Conservation (phyloP, 2,329 filamentous ascomycete genomes). For the Fusarium floridanum region DNA sequence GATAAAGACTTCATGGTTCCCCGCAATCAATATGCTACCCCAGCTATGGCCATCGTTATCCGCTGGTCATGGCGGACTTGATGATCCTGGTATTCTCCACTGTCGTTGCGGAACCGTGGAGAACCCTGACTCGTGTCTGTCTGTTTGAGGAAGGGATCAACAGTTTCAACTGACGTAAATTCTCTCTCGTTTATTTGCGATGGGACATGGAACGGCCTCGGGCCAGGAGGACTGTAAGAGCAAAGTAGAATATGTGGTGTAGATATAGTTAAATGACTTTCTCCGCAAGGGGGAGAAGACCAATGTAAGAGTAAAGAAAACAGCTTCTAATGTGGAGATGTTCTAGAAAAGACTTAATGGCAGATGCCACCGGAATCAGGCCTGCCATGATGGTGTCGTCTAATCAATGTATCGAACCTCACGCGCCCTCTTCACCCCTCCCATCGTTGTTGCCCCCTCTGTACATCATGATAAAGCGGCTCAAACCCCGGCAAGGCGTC, state of each 20-base stretch:
- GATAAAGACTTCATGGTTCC: background rate
- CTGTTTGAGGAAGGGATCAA: background rate
- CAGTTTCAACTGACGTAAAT: background rate
- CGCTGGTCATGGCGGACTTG: background rate
- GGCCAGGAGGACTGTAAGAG: background rate
- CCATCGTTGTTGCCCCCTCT: background rate
- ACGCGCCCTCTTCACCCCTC: background rate
- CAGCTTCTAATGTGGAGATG: background rate
- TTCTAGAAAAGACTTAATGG: background rate
- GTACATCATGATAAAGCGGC: background rate
- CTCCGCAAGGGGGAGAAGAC: background rate
- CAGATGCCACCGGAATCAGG: too few species aligned
- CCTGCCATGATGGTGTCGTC: background rate
- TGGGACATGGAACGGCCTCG: background rate
- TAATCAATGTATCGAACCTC: background rate
- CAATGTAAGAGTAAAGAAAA: background rate
- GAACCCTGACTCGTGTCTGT: background rate
- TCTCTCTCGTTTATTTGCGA: background rate
- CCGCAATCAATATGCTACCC: background rate
- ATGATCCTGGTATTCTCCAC: background rate
- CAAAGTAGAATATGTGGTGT: background rate
- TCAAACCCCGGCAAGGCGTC: background rate
- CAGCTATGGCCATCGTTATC: background rate
- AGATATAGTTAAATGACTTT: background rate
- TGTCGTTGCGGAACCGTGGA: background rate